Evolutionary conservation across 2,329 filamentous ascomycete species (phyloP).

Genomic region (Bipolaris sorokiniana): DNA sequence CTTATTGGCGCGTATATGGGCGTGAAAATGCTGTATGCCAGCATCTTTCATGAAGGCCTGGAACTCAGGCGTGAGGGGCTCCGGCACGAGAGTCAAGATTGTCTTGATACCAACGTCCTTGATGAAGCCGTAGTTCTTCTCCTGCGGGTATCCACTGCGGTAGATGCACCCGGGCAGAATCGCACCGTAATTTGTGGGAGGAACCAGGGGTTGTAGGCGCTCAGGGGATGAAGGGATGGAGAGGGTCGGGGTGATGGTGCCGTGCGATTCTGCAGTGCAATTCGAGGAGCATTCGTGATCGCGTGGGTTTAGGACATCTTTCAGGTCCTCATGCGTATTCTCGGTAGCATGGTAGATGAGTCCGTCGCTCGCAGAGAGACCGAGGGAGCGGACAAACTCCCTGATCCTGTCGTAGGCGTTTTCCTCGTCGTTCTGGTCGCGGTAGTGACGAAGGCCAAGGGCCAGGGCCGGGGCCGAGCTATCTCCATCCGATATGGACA

Average conservation of each 20-base stretch:
- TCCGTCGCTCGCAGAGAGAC: conserved; percentile 28
- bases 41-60: conserved; percentile 67
- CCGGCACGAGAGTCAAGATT: conserved; percentile 69
- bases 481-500: conserved; percentile 19
- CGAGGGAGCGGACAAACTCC: conserved; percentile 29
- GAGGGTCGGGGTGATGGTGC: conserved; percentile 22
- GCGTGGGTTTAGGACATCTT: conserved; percentile 20
- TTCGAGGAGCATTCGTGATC: conserved; percentile 22
- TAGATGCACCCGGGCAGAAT: conserved; percentile 76
- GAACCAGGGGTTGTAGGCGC: conserved; percentile 49
- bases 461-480: conserved; percentile 6
- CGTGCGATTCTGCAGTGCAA: conserved; percentile 21
- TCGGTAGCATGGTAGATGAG: conserved; percentile 38
- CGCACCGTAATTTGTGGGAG: conserved; percentile 77
- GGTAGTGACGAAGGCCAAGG: conserved; percentile 8
- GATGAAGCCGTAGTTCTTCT: conserved; percentile 74
- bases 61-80: conserved; percentile 57
- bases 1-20: conserved; percentile 88
- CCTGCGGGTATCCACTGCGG: conserved; percentile 78
- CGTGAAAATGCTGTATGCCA: conserved; percentile 73
- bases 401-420: conserved; percentile 29
- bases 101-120: conserved; percentile 73
- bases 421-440: conserved; percentile 12
- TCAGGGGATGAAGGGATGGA: conserved; percentile 30
- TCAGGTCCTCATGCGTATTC: conserved; percentile 43